Base-by-base conservation (phyloP, 2,329 filamentous ascomycete genomes). In the Paecilomyces variotii region DNA sequence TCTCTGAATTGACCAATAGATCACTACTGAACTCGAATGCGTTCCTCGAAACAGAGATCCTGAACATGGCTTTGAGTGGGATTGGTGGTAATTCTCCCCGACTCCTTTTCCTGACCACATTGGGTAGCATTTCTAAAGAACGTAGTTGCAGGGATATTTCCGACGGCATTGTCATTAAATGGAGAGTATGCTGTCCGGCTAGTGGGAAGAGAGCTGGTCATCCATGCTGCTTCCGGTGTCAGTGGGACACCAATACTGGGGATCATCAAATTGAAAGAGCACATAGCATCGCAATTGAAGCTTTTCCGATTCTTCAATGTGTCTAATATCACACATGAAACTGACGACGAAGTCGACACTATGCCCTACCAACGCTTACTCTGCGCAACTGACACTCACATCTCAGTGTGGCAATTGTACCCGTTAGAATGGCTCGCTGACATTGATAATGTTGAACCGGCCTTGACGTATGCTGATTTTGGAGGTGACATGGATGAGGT, bases 371-470 rank as follows among this genome's bases (percentile, higher is more conserved):
- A 67, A 53, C 71, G 72, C 14, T 28, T 77, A 14, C 65, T 77
- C 1, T 71, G 64, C 52, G 69, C 69, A 26, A 75, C 67, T 52
- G 68, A 71, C 34, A 64, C 62, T 49, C 71, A 70, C 50, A 67
- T 76, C 56, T 66, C 70, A 6, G 62, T 75, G 26, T 76, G 72
- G 71, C 67, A 75, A 57, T 53, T 75, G 24, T 57, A 70, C n/a
- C 68, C 74, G 4, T 61, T 76, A 49, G 67, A 70, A 57, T 68
- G 70, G 61, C 64, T 70, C 25, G 75, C 73, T 9, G 71, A 76
- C 45, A 75, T 77, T n/a, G 73, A 76, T 55, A 71, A 68, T 39
- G 63, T 76, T 26, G 75, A 77, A 32, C 64, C 70, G 0, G 63
- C 63, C n/a, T 60, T 75, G 55, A 68, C 59, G 9, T 60, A 72